Evolutionary conservation across 306 rosid genomes (phyloP).

Genomic region (Rosa chinensis): DNA sequence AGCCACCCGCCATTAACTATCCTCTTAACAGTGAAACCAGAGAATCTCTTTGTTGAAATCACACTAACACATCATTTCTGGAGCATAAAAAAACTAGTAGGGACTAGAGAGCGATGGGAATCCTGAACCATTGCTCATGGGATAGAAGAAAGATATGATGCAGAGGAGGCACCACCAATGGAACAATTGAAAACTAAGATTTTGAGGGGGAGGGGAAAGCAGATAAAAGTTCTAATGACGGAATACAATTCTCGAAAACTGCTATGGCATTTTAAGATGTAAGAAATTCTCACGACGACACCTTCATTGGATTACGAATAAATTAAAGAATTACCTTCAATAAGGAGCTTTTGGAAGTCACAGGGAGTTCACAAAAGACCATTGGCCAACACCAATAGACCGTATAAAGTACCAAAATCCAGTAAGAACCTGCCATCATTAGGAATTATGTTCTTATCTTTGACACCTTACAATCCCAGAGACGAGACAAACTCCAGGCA

Average conservation of each 20-base stretch:
- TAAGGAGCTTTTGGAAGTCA: constrained; percentile 77
- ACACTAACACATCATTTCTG: background rate
- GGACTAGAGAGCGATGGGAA: background rate
- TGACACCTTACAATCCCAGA: constrained; percentile 73
- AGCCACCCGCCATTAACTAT: constrained; percentile 87
- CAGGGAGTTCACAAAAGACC: constrained; percentile 47
- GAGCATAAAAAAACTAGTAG: background rate
- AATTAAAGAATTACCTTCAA: constrained; percentile 55
- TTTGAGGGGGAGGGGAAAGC: background rate
- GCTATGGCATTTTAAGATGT: background rate
- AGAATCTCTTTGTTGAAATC: background rate
- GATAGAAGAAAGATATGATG: background rate
- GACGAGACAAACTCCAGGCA: constrained; percentile 89
- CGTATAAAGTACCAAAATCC: constrained; percentile 57
- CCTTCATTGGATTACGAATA: background rate
- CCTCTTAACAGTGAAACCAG: constrained; percentile 33
- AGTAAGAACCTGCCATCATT: constrained; percentile 80
- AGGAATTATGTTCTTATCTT: constrained; percentile 59
- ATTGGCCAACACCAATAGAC: constrained; percentile 92
- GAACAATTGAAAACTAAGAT: background rate
- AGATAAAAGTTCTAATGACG: background rate
- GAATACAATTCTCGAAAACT: background rate
- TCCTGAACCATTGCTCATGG: background rate
- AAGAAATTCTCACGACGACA: background rate
- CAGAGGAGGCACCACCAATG: background rate